Percentiles rank a stretch among this genome's conserved stretches.
Evolutionary conservation across 768 basidiomycete genomes (phyloP).

Genomic region (Pisolithus tinctorius): DNA sequence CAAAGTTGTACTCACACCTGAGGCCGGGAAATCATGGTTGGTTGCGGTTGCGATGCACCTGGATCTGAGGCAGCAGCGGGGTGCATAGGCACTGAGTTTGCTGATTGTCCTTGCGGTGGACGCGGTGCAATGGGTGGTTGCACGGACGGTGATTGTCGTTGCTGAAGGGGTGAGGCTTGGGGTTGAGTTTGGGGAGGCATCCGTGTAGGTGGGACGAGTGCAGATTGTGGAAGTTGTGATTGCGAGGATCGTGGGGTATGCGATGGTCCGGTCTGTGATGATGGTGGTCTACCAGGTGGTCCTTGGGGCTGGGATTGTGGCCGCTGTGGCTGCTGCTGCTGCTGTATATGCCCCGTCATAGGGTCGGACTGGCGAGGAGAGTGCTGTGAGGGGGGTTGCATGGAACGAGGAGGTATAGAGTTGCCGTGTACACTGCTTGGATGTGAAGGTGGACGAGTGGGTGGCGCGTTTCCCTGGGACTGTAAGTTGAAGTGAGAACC

Average conservation of each 20-base stretch:
- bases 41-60: slow-evolving; percentile 27
- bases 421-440: slow-evolving; percentile 25
- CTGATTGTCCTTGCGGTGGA: slow-evolving; percentile 24
- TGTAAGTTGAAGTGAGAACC: slow-evolving; percentile 28
- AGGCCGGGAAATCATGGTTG: slow-evolving; percentile 19
- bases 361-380: slow-evolving; percentile 43
- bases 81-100: slow-evolving; percentile 19
- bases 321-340: slow-evolving; percentile 39
- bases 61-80: slow-evolving; percentile 20
- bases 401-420: slow-evolving; percentile 26
- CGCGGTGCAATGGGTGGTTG: slow-evolving; percentile 33
- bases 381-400: slow-evolving; percentile 35
- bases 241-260: slow-evolving; percentile 41
- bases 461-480: slow-evolving; percentile 33
- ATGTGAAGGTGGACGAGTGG: slow-evolving; percentile 40
- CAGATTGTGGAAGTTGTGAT: slow-evolving; percentile 28
- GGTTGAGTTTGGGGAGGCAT: slow-evolving; percentile 32
- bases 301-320: slow-evolving; percentile 58
- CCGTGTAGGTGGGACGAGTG: slow-evolving; percentile 20
- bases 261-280: slow-evolving; percentile 42
- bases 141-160: slow-evolving; percentile 27
- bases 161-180: slow-evolving; percentile 27
- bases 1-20: slow-evolving; percentile 24
- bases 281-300: slow-evolving; percentile 42
- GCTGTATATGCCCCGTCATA: slow-evolving; percentile 31